Percentiles rank a stretch among this genome's conserved stretches.
Conservation (phyloP, 2,329 filamentous ascomycete species). For the Aspergillus sp. region DNA sequence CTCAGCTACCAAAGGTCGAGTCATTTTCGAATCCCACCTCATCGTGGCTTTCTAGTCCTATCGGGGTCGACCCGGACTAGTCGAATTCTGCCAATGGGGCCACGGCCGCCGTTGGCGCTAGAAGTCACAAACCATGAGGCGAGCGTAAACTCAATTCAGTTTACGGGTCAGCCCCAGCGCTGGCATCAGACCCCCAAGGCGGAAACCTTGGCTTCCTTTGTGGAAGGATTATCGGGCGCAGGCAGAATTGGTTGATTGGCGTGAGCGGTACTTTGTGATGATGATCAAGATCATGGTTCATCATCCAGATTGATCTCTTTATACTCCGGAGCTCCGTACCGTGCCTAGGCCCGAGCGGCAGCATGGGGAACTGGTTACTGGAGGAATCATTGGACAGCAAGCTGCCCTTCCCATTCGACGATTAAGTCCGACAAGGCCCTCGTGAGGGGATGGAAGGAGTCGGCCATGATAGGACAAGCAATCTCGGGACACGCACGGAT, state of each 20-base stretch:
- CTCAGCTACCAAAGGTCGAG: neutral
- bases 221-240: constrained; percentile 5
- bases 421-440: constrained; percentile 7
- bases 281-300: constrained; percentile 2
- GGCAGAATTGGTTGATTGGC: neutral
- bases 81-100: neutral
- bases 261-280: constrained; percentile 1
- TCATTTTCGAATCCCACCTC: neutral
- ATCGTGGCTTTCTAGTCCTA: neutral
- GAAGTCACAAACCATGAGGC: neutral
- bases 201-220: constrained; percentile 3
- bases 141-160: neutral
- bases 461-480: constrained; percentile 1
- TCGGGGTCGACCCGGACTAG: neutral
- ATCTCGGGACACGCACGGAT: constrained; percentile 10
- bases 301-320: neutral
- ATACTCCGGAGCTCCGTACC: neutral
- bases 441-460: constrained; percentile 1
- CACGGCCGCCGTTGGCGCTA: constrained; percentile 2
- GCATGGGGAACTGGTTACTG: neutral
- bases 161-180: neutral
- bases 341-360: constrained; percentile 12
- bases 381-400: neutral
- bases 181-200: neutral
- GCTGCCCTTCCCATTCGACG: constrained; percentile 3